phyloP scores from a whole-genome alignment of 495 filamentous ascomycete species.

The Hypoxylon lienhwacheense region DNA sequence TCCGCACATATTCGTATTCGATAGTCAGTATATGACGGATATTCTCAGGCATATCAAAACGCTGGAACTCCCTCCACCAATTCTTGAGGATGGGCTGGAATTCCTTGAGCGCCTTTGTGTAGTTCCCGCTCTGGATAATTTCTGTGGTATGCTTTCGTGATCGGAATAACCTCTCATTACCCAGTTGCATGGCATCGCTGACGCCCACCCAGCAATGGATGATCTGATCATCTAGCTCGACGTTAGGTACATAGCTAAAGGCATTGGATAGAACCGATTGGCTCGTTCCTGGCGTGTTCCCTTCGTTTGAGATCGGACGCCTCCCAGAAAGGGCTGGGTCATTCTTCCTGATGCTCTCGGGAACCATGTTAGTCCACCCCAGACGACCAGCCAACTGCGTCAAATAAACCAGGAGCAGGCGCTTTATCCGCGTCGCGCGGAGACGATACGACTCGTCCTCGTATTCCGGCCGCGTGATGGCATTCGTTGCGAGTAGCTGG shows the following conservation, averaged over 20 bases:
- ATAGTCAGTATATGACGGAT: constrained; percentile 85
- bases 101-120: constrained; percentile 74
- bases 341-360: constrained; percentile 57
- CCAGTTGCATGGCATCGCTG: constrained; percentile 83
- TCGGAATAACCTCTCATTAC: constrained; percentile 81
- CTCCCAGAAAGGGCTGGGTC: constrained; percentile 51
- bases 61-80: constrained; percentile 76
- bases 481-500: constrained; percentile 55
- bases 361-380: constrained; percentile 92
- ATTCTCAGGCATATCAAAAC: constrained; percentile 67
- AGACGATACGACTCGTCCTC: constrained; percentile 73
- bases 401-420: constrained; percentile 83
- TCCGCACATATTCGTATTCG: constrained; percentile 84
- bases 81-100: constrained; percentile 74
- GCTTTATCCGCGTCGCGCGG: constrained; percentile 78
- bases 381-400: constrained; percentile 90
- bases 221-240: constrained; percentile 70
- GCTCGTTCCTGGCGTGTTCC: constrained; percentile 57
- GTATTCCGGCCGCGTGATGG: constrained; percentile 60
- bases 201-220: constrained; percentile 92
- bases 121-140: constrained; percentile 81
- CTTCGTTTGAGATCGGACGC: constrained; percentile 51
- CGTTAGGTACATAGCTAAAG: constrained; percentile 60
- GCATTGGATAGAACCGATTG: constrained; percentile 53
- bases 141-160: constrained; percentile 81